Base-by-base conservation (phyloP, 1,284 basidiomycete genomes). In the Wolfiporia cocos region DNA sequence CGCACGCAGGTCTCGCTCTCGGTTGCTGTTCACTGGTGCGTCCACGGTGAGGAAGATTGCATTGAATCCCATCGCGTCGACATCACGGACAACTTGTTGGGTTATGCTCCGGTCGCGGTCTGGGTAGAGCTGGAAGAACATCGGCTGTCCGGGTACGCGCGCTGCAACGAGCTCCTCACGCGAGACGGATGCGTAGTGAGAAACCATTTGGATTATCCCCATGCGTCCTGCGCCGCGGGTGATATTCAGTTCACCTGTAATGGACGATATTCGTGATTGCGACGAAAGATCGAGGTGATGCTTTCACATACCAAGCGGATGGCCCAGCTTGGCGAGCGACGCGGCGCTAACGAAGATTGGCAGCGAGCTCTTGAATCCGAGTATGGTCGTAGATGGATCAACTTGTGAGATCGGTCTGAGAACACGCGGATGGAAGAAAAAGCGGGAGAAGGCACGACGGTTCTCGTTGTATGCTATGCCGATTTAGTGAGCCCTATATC, bases 31-130 rank as follows among this genome's bases (percentile, higher is more conserved):
- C 9, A 90, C 79, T 4, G 90, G 73, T 7, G 92, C 91, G 65
- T 96, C 93, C 3, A 94, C 92, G 0, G 93, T 96, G 34, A 96
- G 66, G 63, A 91, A 89, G 38, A 97, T 87, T 1, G 90, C 92
- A 42, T 83, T 88, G 62, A 85, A 90, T 0, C 87, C 87, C 9
- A 86, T 64, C 17, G 60, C 56, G 50, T 89, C 82, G 18, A 92
- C 74, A 44, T 88, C 81, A 26, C 69, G 71, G 22, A 97, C 72
- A 23, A 88, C 79, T 47, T 78, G 73, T 53, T 80, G 78, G 2
- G 91, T 87, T 19, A 78, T 69, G 4, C 65, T 57, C 37, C 90
- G 76, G 56, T 91, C 76, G 37, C 69, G 69, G 64, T 92, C 82
- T 57, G 95, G 90, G 65, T 96, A 96, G 22, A 96, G 69, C 59